phyloP scores from a whole-genome alignment of 371 early-diverging fungal genomes.

The Batrachochytrium dendrobatidis region DNA sequence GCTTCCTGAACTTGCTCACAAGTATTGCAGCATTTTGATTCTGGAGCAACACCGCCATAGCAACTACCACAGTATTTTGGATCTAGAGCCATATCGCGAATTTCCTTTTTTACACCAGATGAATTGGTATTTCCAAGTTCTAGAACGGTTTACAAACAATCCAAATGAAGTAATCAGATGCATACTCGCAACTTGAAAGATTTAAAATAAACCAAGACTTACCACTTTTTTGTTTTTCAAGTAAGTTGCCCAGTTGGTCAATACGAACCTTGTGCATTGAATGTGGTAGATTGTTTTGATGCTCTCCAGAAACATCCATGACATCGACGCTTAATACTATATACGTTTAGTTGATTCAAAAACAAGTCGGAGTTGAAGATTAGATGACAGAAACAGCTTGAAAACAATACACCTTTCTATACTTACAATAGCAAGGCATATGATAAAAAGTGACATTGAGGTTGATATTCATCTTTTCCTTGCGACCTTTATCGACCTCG shows the following conservation, averaged over 20 bases:
- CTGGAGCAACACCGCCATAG: constrained; percentile 66
- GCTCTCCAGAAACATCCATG: constrained; percentile 90
- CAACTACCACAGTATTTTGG: constrained; percentile 81
- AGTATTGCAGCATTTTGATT: constrained; percentile 87
- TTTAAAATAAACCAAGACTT: background rate
- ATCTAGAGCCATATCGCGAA: constrained; percentile 16
- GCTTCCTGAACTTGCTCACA: constrained; percentile 89
- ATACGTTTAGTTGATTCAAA: background rate
- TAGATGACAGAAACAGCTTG: background rate
- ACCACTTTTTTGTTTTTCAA: constrained; percentile 39
- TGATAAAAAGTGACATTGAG: constrained; percentile 85
- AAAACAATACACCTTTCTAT: background rate
- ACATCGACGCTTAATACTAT: constrained; percentile 82
- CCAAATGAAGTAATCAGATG: no score
- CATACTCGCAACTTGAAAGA: no score
- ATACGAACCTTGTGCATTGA: constrained; percentile 76
- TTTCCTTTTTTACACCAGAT: background rate
- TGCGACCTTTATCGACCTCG: constrained; percentile 76
- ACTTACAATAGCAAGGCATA: constrained; percentile 82
- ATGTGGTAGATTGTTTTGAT: constrained; percentile 72
- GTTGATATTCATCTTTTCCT: constrained; percentile 82
- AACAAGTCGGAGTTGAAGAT: background rate
- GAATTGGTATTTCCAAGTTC: background rate
- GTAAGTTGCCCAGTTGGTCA: constrained; percentile 53
- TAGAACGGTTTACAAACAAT: no score